These are phyloP conservation scores for Phytophthora nicotianae DNA, from an alignment of 352 stramenopile species.

Conservation along the genomic window DNA sequence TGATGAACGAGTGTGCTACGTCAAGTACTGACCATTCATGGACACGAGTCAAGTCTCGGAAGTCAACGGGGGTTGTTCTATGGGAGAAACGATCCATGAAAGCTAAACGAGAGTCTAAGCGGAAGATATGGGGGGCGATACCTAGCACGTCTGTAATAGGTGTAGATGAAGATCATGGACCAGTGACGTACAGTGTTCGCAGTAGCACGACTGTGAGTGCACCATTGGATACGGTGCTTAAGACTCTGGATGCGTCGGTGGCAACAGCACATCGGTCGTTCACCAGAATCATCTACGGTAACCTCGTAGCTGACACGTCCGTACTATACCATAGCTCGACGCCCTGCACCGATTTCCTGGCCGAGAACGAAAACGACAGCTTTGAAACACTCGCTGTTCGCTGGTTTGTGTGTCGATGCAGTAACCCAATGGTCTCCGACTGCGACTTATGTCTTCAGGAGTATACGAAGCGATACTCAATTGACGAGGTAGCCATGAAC, in stretches of 20 bases:
- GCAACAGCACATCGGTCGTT: constrained; percentile 69
- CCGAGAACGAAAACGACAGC: constrained; percentile 14
- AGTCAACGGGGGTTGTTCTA: constrained; percentile 38
- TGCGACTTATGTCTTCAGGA: constrained; percentile 78
- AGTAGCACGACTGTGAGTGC: constrained; percentile 63
- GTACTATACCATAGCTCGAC: constrained; percentile 72
- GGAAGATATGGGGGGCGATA: constrained; percentile 20
- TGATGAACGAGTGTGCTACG: constrained; percentile 43
- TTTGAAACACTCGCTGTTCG: constrained; percentile 65
- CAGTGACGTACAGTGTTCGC: constrained; percentile 53
- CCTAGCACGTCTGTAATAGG: constrained; percentile 1
- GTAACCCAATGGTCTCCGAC: constrained; percentile 67
- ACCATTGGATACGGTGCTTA: constrained; percentile 58
- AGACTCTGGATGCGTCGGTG: constrained; percentile 61
- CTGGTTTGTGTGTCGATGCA: constrained; percentile 72
- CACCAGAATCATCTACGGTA: constrained; percentile 78
- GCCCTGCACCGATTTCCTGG: constrained; percentile 10
- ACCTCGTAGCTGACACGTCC: constrained; percentile 67
- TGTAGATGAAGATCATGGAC: constrained; percentile 3
- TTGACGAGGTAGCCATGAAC: constrained; percentile 50
- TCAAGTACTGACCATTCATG: constrained; percentile 11
- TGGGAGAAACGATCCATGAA: constrained; percentile 57
- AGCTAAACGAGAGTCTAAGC: constrained; percentile 19
- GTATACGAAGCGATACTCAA: constrained; percentile 66
- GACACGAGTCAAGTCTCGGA: constrained; percentile 38